Evolutionary conservation across 1,284 basidiomycete species (phyloP).

Genomic region (Ganoderma resinaceum): DNA sequence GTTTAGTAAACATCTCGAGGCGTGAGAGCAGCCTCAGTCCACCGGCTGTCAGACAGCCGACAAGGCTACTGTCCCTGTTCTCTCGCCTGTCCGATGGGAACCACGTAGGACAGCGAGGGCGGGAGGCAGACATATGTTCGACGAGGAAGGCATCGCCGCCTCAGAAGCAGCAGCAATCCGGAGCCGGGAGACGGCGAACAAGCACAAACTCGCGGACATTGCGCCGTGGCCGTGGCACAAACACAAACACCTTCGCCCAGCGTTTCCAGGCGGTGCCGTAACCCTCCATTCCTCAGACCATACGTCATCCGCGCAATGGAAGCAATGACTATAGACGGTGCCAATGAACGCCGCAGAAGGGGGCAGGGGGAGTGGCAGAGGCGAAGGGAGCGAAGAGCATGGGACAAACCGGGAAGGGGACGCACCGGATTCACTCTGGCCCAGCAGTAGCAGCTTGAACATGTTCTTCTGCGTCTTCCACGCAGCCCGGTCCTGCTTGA

Average conservation of each 20-base stretch:
- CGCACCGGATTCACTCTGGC: constrained; percentile 71
- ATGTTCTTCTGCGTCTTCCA: constrained; percentile 52
- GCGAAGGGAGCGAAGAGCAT: background rate
- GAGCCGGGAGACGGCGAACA: background rate
- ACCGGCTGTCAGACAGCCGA: background rate
- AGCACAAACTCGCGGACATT: background rate
- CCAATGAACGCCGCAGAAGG: background rate
- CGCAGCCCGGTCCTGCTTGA: constrained; percentile 53
- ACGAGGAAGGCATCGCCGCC: background rate
- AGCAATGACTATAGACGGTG: background rate
- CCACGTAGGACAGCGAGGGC: background rate
- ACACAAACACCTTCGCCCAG: background rate
- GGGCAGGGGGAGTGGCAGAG: background rate
- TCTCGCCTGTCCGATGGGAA: background rate
- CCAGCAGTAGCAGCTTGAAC: constrained; percentile 63
- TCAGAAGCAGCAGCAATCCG: background rate
- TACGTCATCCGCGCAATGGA: background rate
- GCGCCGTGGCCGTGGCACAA: background rate
- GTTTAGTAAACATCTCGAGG: background rate
- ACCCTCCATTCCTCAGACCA: background rate
- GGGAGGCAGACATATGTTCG: background rate
- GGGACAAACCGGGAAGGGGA: constrained; percentile 5
- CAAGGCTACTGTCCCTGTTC: background rate
- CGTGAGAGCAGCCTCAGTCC: background rate
- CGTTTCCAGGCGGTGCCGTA: background rate